phyloP scores from a whole-genome alignment of 176 grass and related monocot species.

The Cenchrus purpureus region DNA sequence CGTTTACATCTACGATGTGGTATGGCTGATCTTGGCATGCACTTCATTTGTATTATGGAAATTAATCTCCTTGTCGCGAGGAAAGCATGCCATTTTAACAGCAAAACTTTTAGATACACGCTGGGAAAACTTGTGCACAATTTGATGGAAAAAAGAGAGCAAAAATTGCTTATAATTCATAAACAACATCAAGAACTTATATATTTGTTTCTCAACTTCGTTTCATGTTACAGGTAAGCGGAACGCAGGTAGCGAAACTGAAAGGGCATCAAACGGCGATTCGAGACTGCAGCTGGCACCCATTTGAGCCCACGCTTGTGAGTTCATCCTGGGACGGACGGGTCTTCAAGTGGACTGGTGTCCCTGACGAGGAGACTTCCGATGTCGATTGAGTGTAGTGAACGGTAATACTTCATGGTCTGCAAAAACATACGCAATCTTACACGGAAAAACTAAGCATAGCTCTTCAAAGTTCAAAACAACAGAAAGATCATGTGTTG shows the following conservation, averaged over 20 bases:
- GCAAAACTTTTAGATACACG: background rate
- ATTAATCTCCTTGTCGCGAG: background rate
- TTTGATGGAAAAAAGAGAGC: background rate
- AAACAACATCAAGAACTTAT: background rate
- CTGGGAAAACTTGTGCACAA: background rate
- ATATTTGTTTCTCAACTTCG: slow-evolving; percentile 10
- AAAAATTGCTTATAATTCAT: background rate
- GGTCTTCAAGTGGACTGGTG: slow-evolving; percentile 58
- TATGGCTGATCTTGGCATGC: slow-evolving; percentile 27
- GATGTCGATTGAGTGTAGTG: slow-evolving; percentile 38
- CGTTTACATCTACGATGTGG: slow-evolving; percentile 83
- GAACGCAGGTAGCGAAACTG: slow-evolving; percentile 62
- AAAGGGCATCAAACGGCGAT: slow-evolving; percentile 54
- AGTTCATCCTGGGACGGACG: slow-evolving; percentile 78
- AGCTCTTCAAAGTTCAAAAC: background rate
- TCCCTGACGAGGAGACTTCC: slow-evolving; percentile 17
- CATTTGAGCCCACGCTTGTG: slow-evolving; percentile 66
- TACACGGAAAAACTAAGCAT: background rate
- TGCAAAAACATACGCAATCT: background rate
- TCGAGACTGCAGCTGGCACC: slow-evolving; percentile 93
- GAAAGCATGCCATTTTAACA: background rate
- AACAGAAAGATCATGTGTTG: background rate
- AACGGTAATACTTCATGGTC: background rate
- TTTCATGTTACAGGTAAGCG: slow-evolving; percentile 61
- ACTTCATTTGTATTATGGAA: background rate